Evolutionary conservation across 2,329 filamentous ascomycete species (phyloP), one percentile per base, ranked within the genome.

Genomic region (Davidsoniella virescens): DNA sequence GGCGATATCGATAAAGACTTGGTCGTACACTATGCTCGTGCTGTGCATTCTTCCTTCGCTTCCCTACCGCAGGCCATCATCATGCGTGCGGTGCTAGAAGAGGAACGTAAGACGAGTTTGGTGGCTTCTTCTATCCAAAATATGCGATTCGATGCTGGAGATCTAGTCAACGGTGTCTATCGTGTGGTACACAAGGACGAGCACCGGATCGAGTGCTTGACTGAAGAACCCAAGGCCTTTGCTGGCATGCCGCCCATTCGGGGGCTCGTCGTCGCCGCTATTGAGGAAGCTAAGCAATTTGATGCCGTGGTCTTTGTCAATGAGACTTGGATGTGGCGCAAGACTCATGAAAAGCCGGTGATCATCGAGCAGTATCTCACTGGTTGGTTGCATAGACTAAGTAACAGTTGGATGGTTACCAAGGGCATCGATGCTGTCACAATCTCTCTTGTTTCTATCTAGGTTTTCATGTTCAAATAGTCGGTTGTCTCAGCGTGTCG

Each of bases 301-400:
- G 26, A 12, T 33, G 26, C 26, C 26, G 48, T 51, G 8, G 38
- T 42, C 6, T 62, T 66, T 45, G 56, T 63, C 43, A 65, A 64
- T 51, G 63, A 66, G 58, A 64, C 64, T n/a, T 65, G 63, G 64
- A 61, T 64, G 60, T 66, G 63, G 63, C 58, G 64, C 41, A 55
- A 50, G 9, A 29, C 48, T 14, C 53, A 55, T 16, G 63, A 64
- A 44, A 56, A 54, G 44, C 56, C 59, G 14, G 57, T 59, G 9
- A 46, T 64, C 47, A 53, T 66, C 20, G 63, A 66, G 52, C 52
- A 54, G 2, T 26, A 54, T 0, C 10, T 60, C 1, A 60, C 61
- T 1, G 55, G 54, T 2, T 64, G 61, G 61, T 49, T 64, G 25
- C 64, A 66, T 47, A 44, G 54, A 9, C 26, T 59, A 6, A 44